Percentiles rank a stretch among this genome's conserved stretches.
These are phyloP conservation scores for Nephelium lappaceum DNA, from an alignment of 345 rosid genomes.

Conservation along the genomic window DNA sequence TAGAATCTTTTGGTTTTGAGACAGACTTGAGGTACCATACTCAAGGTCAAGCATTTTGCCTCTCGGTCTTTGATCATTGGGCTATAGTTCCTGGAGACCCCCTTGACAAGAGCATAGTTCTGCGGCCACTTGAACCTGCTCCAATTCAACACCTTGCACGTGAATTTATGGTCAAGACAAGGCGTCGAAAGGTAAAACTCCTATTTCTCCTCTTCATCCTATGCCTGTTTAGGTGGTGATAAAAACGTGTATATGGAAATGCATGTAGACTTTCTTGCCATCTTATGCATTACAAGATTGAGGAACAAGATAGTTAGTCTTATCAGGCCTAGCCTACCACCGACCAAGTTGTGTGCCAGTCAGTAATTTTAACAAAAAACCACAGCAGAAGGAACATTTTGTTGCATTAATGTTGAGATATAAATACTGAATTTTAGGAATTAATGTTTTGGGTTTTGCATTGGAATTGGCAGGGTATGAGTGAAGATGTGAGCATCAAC, in stretches of 20 bases:
- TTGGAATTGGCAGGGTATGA: conserved; percentile 66
- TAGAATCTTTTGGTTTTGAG: conserved; percentile 93
- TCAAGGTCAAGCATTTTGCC: conserved; percentile 89
- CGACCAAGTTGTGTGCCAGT: neutral
- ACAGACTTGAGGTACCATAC: conserved; percentile 88
- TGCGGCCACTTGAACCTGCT: conserved; percentile 89
- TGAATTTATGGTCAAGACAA: conserved; percentile 82
- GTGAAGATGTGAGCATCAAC: conserved; percentile 88
- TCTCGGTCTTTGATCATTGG: conserved; percentile 87
- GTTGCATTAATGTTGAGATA: neutral
- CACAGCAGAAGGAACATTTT: neutral
- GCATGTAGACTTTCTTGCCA: neutral
- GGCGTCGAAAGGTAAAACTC: conserved; percentile 76
- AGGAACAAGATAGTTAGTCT: neutral
- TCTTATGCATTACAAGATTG: neutral
- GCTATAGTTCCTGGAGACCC: conserved; percentile 94
- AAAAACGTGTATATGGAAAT: neutral
- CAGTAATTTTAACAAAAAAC: neutral
- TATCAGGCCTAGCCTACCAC: too few relatives aligned
- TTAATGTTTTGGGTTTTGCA: neutral
- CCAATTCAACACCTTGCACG: conserved; percentile 93
- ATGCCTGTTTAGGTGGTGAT: neutral
- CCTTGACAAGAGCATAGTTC: conserved; percentile 82
- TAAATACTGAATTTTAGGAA: neutral
- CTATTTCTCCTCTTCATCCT: neutral